A percentile compares a stretch with the other conserved stretches of the same genome.
Evolutionary conservation across 805 yeast genomes (phyloP).

Genomic region (Metschnikowia aberdeeniae): DNA sequence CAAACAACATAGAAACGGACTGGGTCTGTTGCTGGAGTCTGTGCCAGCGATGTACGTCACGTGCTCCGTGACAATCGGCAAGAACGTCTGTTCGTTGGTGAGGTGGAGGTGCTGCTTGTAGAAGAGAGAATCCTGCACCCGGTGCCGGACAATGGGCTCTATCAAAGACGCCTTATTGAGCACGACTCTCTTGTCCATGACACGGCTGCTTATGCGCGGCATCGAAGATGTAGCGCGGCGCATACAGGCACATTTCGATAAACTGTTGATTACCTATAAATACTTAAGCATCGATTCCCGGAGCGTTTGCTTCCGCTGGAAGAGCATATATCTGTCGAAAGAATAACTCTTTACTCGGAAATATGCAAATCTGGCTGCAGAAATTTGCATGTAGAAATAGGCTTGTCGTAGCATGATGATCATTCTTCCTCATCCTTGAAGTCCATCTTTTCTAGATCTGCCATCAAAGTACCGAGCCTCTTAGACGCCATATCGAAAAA

Average conservation of each 20-base stretch:
- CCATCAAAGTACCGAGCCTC: slow-evolving; percentile 29
- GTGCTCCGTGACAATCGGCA: slow-evolving; percentile 31
- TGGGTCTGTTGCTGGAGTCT: slow-evolving; percentile 54
- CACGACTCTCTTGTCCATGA: slow-evolving; percentile 17
- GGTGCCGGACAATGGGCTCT: slow-evolving; percentile 40
- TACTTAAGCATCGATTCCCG: too few relatives aligned
- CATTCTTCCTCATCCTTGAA: slow-evolving; percentile 32
- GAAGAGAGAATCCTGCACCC: slow-evolving; percentile 41
- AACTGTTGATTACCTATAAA: too few relatives aligned
- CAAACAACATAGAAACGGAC: slow-evolving; percentile 71
- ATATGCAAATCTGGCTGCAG: too few relatives aligned
- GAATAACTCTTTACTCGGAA: too few relatives aligned
- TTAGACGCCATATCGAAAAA: slow-evolving; percentile 42
- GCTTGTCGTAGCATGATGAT: neutral
- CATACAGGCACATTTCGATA: too few relatives aligned
- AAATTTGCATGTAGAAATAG: too few relatives aligned
- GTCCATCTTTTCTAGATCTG: slow-evolving; percentile 32
- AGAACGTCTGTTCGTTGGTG: slow-evolving; percentile 38
- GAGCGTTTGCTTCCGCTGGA: too few relatives aligned
- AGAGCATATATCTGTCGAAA: too few relatives aligned
- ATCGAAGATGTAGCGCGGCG: too few relatives aligned
- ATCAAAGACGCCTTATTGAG: slow-evolving; percentile 30
- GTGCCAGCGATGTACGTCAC: slow-evolving; percentile 54
- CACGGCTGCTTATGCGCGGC: too few relatives aligned
- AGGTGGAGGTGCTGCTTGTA: slow-evolving; percentile 39